These are phyloP conservation scores for Starmera dryadoides DNA, from an alignment of 805 yeast genomes.

Conservation along the genomic window DNA sequence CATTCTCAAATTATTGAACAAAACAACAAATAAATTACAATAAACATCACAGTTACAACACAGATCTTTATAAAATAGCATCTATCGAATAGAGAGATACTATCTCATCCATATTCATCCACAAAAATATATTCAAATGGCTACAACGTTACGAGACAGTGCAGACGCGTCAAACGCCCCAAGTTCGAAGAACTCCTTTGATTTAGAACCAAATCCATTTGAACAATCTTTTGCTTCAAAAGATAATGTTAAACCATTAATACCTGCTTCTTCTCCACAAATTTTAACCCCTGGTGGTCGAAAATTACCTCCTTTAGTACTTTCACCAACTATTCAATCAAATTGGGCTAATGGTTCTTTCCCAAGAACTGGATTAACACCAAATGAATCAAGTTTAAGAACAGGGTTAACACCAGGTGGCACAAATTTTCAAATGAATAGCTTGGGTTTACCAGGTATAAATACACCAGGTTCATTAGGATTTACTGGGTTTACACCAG, in stretches of 20 bases:
- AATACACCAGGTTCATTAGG: constrained; percentile 1
- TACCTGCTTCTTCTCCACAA: constrained; percentile 36
- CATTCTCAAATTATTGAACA: too few relatives aligned
- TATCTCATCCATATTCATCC: background rate
- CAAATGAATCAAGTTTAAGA: constrained; percentile 67
- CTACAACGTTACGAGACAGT: background rate
- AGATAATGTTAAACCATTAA: constrained; percentile 23
- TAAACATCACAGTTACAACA: too few relatives aligned
- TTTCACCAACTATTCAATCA: constrained; percentile 18
- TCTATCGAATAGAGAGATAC: too few relatives aligned
- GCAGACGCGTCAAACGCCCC: background rate
- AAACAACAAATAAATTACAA: too few relatives aligned
- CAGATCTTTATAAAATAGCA: too few relatives aligned
- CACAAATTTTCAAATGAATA: constrained; percentile 35
- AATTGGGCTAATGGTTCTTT: constrained; percentile 17
- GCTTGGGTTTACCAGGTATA: constrained; percentile 17
- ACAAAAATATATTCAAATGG: background rate
- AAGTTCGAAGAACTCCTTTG: constrained; percentile 37
- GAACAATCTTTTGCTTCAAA: constrained; percentile 88
- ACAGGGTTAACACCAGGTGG: constrained; percentile 74
- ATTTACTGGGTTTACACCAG: constrained; percentile 32
- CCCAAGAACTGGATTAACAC: constrained; percentile 56
- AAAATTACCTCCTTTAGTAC: constrained; percentile 41
- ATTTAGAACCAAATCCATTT: constrained; percentile 90
- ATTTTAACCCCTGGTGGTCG: constrained; percentile 51